Evolutionary conservation across 345 rosid genomes (phyloP).

Genomic region (Populus euphratica): DNA sequence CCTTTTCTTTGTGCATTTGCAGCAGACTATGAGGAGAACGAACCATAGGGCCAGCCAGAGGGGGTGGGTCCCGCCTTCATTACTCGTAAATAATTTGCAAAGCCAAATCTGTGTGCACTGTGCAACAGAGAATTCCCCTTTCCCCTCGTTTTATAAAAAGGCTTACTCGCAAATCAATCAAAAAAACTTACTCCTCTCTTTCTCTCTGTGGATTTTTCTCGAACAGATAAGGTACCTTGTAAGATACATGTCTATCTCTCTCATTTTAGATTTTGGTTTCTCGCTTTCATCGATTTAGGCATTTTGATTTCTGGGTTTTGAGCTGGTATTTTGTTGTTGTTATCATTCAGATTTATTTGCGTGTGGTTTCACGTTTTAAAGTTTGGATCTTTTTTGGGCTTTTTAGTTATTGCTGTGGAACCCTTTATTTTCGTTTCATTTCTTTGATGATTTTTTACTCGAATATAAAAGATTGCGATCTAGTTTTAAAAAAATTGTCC

Average conservation of each 20-base stretch:
- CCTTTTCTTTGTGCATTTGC: neutral
- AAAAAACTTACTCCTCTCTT: neutral
- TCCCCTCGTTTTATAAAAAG: neutral
- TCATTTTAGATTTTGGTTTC: neutral
- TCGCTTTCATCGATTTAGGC: neutral
- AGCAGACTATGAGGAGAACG: neutral
- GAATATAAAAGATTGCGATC: neutral
- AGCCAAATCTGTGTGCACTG: neutral
- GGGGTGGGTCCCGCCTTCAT: neutral
- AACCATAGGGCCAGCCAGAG: no score
- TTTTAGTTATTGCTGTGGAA: neutral
- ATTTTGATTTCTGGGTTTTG: neutral
- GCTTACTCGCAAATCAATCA: neutral
- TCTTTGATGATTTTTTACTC: neutral
- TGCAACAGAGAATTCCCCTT: neutral
- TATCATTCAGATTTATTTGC: neutral
- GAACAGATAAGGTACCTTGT: constrained; percentile 4
- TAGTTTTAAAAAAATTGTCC: neutral
- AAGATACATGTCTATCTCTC: neutral
- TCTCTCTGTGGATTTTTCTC: constrained; percentile 5
- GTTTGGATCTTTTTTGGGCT: neutral
- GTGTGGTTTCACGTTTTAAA: neutral
- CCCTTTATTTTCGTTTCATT: neutral
- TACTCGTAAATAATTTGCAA: neutral
- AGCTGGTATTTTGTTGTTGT: neutral